Evolutionary conservation across 2,329 filamentous ascomycete genomes (phyloP).

Genomic region (Trichoderma citrinoviride): DNA sequence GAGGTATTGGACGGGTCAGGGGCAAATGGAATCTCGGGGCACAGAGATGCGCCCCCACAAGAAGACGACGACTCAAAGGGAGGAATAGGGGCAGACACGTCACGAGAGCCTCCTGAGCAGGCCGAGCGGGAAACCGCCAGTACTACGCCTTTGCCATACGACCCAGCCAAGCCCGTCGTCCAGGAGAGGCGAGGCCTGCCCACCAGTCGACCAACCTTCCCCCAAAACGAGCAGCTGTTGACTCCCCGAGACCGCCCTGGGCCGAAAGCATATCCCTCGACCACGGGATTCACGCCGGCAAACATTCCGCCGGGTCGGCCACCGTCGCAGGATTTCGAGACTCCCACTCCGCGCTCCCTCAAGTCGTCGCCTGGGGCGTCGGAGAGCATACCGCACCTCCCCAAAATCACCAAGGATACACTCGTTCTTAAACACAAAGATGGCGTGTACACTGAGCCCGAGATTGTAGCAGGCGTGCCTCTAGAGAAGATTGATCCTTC

Average conservation of each 20-base stretch:
- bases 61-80: neutral
- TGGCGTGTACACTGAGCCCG: constrained; percentile 48
- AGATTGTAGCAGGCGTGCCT: constrained; percentile 53
- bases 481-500: constrained; percentile 48
- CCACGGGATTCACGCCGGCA: constrained; percentile 35
- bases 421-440: constrained; percentile 51
- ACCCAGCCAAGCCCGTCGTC: neutral
- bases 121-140: no score
- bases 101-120: neutral
- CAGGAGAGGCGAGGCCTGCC: neutral
- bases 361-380: constrained; percentile 31
- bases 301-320: constrained; percentile 31
- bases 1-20: neutral
- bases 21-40: neutral
- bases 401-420: constrained; percentile 43
- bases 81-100: neutral
- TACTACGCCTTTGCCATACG: no score
- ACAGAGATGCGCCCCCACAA: neutral
- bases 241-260: constrained; percentile 30
- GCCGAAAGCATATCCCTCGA: constrained; percentile 10
- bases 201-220: constrained; percentile 22
- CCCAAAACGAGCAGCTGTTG: constrained; percentile 30
- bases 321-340: constrained; percentile 32
- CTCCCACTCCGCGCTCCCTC: constrained; percentile 30
- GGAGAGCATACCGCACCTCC: constrained; percentile 23